Evolutionary conservation across 1,284 basidiomycete species (phyloP).

Genomic region (Thecaphora frezii): DNA sequence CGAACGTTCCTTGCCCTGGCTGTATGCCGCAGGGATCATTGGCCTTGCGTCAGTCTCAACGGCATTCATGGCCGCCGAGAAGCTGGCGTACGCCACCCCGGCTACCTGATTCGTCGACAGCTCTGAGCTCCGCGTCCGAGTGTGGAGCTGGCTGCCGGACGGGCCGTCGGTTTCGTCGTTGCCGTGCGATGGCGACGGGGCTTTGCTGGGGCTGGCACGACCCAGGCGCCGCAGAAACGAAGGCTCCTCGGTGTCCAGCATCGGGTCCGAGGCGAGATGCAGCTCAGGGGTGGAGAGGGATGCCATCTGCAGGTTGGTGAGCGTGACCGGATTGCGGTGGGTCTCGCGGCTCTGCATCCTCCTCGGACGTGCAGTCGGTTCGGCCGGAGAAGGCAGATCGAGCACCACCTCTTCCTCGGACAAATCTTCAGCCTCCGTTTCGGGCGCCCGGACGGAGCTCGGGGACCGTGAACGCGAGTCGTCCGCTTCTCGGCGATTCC

Average conservation of each 20-base stretch:
- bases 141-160: conserved; percentile 7
- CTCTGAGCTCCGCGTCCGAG: conserved; percentile 9
- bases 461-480: too few species aligned
- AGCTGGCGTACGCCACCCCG: conserved; percentile 24
- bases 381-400: too few species aligned
- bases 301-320: conserved; percentile 38
- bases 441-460: too few species aligned
- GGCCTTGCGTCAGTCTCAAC: conserved; percentile 12
- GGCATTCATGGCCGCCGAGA: conserved; percentile 33
- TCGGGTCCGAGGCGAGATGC: conserved; percentile 43
- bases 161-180: conserved; percentile 13
- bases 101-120: conserved; percentile 10
- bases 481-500: too few species aligned
- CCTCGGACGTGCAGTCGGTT: background rate
- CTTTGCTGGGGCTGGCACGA: background rate
- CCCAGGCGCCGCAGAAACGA: conserved; percentile 30
- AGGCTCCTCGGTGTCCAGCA: conserved; percentile 36
- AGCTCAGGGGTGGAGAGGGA: conserved; percentile 46
- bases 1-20: conserved; percentile 3
- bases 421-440: background rate
- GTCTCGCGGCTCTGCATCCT: background rate
- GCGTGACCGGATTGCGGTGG: background rate
- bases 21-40: background rate
- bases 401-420: too few species aligned
- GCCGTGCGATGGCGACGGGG: background rate